Evolutionary conservation across 1,139 yeast species (phyloP), one percentile per base, ranked within the genome.

Genomic region (Saccharomyces hybrid): DNA sequence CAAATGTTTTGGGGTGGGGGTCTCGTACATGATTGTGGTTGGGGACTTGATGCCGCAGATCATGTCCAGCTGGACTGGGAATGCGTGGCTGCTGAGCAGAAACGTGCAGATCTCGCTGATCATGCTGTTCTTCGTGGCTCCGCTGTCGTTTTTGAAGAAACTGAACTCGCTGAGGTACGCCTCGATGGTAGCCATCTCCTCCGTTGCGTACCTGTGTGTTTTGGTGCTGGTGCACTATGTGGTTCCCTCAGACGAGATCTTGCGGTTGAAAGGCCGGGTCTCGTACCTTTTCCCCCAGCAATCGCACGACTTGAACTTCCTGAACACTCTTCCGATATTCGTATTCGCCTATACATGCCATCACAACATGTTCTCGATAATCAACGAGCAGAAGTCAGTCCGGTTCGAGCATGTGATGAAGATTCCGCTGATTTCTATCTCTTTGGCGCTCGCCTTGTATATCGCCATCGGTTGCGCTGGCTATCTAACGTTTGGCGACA

Each of bases 301-400:
- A 38, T 16, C 44, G 6, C 66, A 73, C 6, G 59, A 65, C 5
- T 58, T 63, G 4, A 66, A 77, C 2, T 65, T 75, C 29, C 64
- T 78, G 47, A 68, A 78, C 5, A 73, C 86, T 44, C 83, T 86
- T 69, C 90, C 91, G 1, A 83, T 86, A 52, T 82, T 85, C 65
- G 88, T 86, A 27, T 86, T 86, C 73, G 89, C 91, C 1, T 86
- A 84, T 69, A 86, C 93, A 2, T 86, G 91, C 65, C 93, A 86
- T 68, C 91, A 86, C 69, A 86, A 86, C 67, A 84, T 84, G 84
- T 84, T 86, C 69, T 84, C 90, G 3, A 79, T 86, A 49, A 81
- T 85, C 59, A 85, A 85, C 64, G 91, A 86, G 67, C 73, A 81
- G 51, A 64, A 69, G 29, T 84, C 85, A 52, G 77, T 79, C 52